Base-by-base conservation (phyloP, 768 basidiomycete genomes). In the Lepiota brunneoincarnata region DNA sequence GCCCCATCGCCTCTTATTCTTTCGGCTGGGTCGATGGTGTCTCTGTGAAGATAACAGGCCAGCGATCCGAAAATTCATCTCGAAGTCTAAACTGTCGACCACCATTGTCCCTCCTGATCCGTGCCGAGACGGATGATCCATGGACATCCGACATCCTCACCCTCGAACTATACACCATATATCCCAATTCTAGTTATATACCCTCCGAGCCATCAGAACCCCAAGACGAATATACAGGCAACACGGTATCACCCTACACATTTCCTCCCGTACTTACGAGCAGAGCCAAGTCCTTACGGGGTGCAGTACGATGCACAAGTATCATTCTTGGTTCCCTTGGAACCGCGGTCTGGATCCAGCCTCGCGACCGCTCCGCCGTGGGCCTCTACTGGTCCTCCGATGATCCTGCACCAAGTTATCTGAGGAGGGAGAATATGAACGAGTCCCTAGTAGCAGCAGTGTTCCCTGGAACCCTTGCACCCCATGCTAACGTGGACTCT, bases 11-110 rank as follows among this genome's bases (percentile, higher is more conserved):
- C 1, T 61, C 59, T 2, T 76, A 81, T 58, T 79, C 81, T 2
- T 86, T 86, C 59, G 86, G 86, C 14, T 87, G 86, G 86, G 77
- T 86, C 12, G 86, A 87, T 49, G 80, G 81, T 6, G 72, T 83
- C 35, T 76, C 76, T 2, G 73, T 80, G 1, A 58, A 70, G 28
- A 1, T 58, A 65, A 34, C 44, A 21, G 43, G 48, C 49, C 12
- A 26, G 59, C n/a, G 56, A 9, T n/a, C 26, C 3, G 23, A 42
- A 11, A n/a, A 28, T 17, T 23, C 20, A 40, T n/a, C 34, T 21
- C 43, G 11, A 4, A 35, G 6, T 7, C 37, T 1, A 24, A 47
- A 5, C 26, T 23, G 4, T 4, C 42, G 6, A 23, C 23, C 12
- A 2, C 37, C 55, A 17, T 31, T 85, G 15, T 76, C 78, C 0